Percentiles rank a stretch among this genome's conserved stretches.
These are phyloP conservation scores for Fraxinus americana DNA, from an alignment of 257 asterid species.

Conservation along the genomic window DNA sequence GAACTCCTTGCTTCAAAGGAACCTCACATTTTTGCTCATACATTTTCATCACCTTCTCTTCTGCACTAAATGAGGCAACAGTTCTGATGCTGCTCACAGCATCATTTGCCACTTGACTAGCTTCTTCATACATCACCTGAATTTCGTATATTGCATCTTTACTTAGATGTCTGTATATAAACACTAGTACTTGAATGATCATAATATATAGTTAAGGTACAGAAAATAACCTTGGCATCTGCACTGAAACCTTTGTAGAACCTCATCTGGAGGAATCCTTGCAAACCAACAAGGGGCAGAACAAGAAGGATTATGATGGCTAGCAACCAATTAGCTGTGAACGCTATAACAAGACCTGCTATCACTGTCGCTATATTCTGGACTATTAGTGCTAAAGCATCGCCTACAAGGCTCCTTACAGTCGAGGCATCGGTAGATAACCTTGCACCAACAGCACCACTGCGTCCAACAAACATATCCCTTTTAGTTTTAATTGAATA, in stretches of 20 bases:
- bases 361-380: constrained; percentile 40
- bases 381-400: constrained; percentile 36
- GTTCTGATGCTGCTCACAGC: constrained; percentile 37
- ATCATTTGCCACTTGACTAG: constrained; percentile 35
- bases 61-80: constrained; percentile 26
- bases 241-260: constrained; percentile 23
- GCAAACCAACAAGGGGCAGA: constrained; percentile 32
- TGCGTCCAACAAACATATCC: constrained; percentile 15
- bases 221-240: constrained; percentile 25
- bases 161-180: not conserved
- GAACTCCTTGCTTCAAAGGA: constrained; percentile 26
- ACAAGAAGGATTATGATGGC: constrained; percentile 39
- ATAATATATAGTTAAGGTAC: too few relatives aligned
- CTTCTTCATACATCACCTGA: constrained; percentile 39
- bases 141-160: not conserved
- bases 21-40: constrained; percentile 20
- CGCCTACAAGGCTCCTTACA: constrained; percentile 39
- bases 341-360: constrained; percentile 33
- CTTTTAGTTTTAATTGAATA: not conserved
- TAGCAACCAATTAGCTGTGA: constrained; percentile 39
- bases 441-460: constrained; percentile 62
- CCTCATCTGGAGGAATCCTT: constrained; percentile 36
- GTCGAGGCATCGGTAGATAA: constrained; percentile 59
- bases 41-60: constrained; percentile 32
- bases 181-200: not conserved